Evolutionary conservation across 2,329 filamentous ascomycete genomes (phyloP), one percentile per base, ranked within the genome.

Genomic region (Elsinoe perseae): DNA sequence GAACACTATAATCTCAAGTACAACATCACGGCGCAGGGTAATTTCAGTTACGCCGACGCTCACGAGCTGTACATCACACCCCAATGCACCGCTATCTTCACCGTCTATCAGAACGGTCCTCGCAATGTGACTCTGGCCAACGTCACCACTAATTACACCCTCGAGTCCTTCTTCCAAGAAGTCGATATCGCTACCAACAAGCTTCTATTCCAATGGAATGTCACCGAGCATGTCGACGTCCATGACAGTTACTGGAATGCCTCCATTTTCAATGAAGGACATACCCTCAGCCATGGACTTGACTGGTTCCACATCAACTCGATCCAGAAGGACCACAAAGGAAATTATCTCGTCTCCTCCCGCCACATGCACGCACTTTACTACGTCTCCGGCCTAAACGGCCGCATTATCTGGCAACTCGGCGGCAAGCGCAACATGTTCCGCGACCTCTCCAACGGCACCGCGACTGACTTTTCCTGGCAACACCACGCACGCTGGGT

Each of bases 221-320:
- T 70, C 5, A 64, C 64, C 10, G 66, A 69, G 16, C 68, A 73
- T 58, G 66, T 73, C 58, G 43, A 63, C 8, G 36, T 67, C 2
- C 61, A 61, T 10, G 63, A 64, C 18, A 64, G 62, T 1, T 66
- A 64, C 60, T 52, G 48, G 48, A 38, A 52, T 18, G 64, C 65
- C 59, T 57, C 64, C 61, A 59, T 75, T 48, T 67, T 73, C 18
- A 71, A 72, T 20, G 76, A 73, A 23, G 71, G 70, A 1, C 65
- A 65, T 53, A 61, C 59, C 34, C 60, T 65, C 23, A 62, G 64
- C 54, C 63, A 60, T 14, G 68, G 71, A 0, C 74, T 68, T 60
- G 72, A 74, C 62, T 74, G 65, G 60, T 75, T 72, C 63, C 79
- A 81, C 65, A 75, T 82, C 66, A 81, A 82, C 68, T 77, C 77